These are phyloP conservation scores for Mytilinidion resinicola DNA, from an alignment of 495 filamentous ascomycete species.

Conservation along the genomic window DNA sequence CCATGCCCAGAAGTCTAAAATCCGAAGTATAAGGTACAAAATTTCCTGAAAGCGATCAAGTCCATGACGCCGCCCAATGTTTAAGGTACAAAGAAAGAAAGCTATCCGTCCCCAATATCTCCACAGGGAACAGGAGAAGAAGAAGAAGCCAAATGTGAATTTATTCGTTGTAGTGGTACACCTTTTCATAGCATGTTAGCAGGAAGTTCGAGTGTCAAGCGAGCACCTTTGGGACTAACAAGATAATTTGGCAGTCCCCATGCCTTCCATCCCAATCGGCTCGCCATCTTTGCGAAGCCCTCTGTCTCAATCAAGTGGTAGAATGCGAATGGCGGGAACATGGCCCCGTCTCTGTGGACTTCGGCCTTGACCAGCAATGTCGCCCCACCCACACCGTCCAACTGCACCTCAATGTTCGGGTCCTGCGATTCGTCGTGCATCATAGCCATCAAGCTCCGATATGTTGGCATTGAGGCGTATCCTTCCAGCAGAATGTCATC, in stretches of 20 bases:
- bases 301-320: constrained; percentile 97
- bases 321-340: constrained; percentile 96
- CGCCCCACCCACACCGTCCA: constrained; percentile 94
- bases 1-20: too few relatives aligned
- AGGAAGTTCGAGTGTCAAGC: too few relatives aligned
- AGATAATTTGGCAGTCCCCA: constrained; percentile 93
- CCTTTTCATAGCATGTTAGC: constrained; percentile 41
- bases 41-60: too few relatives aligned
- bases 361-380: constrained; percentile 94
- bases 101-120: too few relatives aligned
- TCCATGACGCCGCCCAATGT: too few relatives aligned
- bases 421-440: constrained; percentile 54
- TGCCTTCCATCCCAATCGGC: constrained; percentile 72
- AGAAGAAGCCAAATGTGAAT: neutral
- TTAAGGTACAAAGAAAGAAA: too few relatives aligned
- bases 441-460: constrained; percentile 86
- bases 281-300: constrained; percentile 96
- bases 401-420: constrained; percentile 53
- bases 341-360: constrained; percentile 93
- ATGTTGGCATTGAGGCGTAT: constrained; percentile 87
- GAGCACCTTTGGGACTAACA: constrained; percentile 47
- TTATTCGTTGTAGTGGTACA: constrained; percentile 47
- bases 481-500: constrained; percentile 94
- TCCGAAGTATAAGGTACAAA: too few relatives aligned
- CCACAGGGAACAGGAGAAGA: neutral